A percentile compares a stretch with the other conserved stretches of the same genome.
These are phyloP conservation scores for Leccinum incarnatum DNA, from an alignment of 768 basidiomycete species.

Conservation along the genomic window DNA sequence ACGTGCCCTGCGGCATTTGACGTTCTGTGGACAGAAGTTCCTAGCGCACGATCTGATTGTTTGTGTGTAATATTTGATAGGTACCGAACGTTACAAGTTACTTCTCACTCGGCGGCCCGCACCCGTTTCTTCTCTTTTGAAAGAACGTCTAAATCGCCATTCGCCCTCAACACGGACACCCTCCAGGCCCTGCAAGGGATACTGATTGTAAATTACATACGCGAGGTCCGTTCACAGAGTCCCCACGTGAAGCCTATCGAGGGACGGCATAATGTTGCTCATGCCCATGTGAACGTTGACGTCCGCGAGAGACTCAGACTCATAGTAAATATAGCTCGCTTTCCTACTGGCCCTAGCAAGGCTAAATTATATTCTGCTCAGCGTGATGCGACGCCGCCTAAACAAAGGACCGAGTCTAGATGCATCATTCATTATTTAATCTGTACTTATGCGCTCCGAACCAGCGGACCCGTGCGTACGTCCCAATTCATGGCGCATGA, in stretches of 20 bases:
- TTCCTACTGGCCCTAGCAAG: neutral
- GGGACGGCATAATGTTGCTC: neutral
- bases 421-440: neutral
- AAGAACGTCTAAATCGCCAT: neutral
- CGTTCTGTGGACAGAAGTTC: neutral
- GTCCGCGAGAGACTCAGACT: neutral
- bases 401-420: neutral
- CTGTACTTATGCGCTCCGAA: neutral
- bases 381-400: neutral
- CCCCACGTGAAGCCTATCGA: neutral
- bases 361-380: neutral
- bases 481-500: neutral
- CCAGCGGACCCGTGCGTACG: neutral
- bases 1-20: neutral
- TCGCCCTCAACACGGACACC: neutral
- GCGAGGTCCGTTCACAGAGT: neutral
- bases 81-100: neutral
- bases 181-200: neutral
- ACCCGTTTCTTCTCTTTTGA: neutral
- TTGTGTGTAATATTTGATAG: neutral
- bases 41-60: neutral
- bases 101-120: too few relatives aligned
- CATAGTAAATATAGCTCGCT: neutral
- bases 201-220: neutral
- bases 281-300: neutral